Conservation (phyloP, 225 moss, liverwort and hornwort genomes). For the Sphagnum contortum region DNA sequence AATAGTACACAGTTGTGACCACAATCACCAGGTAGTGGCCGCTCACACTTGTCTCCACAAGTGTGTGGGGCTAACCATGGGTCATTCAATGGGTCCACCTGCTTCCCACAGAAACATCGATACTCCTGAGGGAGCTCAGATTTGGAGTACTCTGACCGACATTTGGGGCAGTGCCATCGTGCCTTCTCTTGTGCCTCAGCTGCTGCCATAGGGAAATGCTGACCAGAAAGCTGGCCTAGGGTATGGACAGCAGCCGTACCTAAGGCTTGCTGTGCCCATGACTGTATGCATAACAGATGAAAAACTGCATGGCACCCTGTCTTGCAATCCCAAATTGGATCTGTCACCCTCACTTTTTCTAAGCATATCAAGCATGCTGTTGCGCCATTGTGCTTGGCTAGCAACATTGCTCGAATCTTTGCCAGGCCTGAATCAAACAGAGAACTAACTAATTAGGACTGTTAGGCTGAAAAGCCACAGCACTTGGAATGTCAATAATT, state of each 20-base stretch:
- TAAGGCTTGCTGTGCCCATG: constrained; percentile 69
- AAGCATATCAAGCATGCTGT: constrained; percentile 79
- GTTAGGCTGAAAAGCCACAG: background rate
- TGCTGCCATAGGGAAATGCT: constrained; percentile 71
- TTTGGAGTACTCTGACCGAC: constrained; percentile 54
- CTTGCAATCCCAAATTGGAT: constrained; percentile 91
- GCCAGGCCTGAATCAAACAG: constrained; percentile 31
- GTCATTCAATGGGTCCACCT: constrained; percentile 56
- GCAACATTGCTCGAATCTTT: constrained; percentile 70
- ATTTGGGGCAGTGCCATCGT: constrained; percentile 59
- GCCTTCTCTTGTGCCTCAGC: constrained; percentile 56
- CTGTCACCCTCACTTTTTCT: constrained; percentile 67
- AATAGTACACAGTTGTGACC: constrained; percentile 78
- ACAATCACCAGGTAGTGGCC: constrained; percentile 55
- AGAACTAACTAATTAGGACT: background rate
- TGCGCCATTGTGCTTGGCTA: constrained; percentile 68
- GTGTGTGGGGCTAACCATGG: constrained; percentile 95
- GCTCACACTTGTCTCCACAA: constrained; percentile 77
- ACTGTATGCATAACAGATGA: constrained; percentile 81
- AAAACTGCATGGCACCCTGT: constrained; percentile 76
- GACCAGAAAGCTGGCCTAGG: constrained; percentile 53
- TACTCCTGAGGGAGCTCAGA: constrained; percentile 67
- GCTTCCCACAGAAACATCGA: constrained; percentile 78
- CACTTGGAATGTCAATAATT: too few relatives aligned
- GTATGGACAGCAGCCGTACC: constrained; percentile 42